phyloP scores from a whole-genome alignment of 2,329 filamentous ascomycete species.

The Plectosphaerella cucumerina region DNA sequence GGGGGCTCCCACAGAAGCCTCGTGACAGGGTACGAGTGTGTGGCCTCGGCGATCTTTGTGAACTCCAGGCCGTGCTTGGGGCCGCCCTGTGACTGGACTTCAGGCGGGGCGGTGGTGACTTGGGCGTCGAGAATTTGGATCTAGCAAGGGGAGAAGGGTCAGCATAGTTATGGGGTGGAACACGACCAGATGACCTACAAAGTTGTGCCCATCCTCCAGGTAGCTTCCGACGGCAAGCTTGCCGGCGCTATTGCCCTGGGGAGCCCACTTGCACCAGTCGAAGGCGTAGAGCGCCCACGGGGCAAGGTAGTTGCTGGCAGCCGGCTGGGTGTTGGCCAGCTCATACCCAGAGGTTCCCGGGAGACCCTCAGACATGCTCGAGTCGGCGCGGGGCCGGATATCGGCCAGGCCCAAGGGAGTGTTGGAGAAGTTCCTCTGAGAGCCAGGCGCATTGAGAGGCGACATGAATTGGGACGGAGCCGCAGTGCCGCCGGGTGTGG shows the following conservation, averaged over 20 bases:
- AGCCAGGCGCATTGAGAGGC: constrained; percentile 48
- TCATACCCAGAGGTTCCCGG: constrained; percentile 63
- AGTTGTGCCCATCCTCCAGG: constrained; percentile 96
- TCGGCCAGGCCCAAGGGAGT: constrained; percentile 89
- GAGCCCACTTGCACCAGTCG: constrained; percentile 98
- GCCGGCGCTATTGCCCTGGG: constrained; percentile 74
- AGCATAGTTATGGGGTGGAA: neutral
- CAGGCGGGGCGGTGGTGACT: constrained; percentile 64
- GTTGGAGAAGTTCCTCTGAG: constrained; percentile 65
- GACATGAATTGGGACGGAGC: constrained; percentile 13
- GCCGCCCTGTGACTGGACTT: constrained; percentile 64
- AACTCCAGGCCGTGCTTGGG: constrained; percentile 81
- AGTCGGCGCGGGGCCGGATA: constrained; percentile 83
- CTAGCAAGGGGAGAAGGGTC: constrained; percentile 39
- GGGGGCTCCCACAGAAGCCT: constrained; percentile 94
- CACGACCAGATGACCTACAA: constrained; percentile 53
- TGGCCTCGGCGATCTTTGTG: constrained; percentile 89
- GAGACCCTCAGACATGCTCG: constrained; percentile 68
- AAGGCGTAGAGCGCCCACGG: constrained; percentile 96
- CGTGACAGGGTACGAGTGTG: constrained; percentile 95
- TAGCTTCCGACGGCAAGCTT: constrained; percentile 96
- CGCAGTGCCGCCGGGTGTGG: constrained; percentile 55
- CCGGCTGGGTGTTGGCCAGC: constrained; percentile 56
- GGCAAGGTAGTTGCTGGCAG: constrained; percentile 89
- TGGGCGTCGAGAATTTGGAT: constrained; percentile 97